phyloP scores from a whole-genome alignment of 1,284 basidiomycete species.

The Athelia sp. region DNA sequence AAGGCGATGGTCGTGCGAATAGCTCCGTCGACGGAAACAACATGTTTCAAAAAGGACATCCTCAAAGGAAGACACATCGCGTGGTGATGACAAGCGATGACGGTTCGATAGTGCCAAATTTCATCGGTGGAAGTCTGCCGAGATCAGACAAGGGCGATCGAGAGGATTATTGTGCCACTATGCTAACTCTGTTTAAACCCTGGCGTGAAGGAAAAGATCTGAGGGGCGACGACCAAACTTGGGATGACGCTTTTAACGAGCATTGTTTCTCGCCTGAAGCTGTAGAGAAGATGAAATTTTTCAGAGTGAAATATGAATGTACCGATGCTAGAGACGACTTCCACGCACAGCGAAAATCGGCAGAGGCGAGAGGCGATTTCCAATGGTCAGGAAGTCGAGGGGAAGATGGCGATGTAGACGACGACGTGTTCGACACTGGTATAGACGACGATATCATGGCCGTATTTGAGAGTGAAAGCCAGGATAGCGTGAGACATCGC shows the following conservation, averaged over 20 bases:
- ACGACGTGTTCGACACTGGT: too few species aligned
- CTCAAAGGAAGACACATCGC: too few species aligned
- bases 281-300: constrained; percentile 18
- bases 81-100: too few species aligned
- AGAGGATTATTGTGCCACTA: constrained; percentile 15
- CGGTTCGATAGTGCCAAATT: too few species aligned
- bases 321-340: constrained; percentile 28
- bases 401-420: too few species aligned
- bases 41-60: too few species aligned
- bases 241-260: constrained; percentile 19
- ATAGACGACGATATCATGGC: too few species aligned
- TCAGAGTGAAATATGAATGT: constrained; percentile 27
- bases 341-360: constrained; percentile 15
- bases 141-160: constrained; percentile 13
- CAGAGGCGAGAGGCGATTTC: neutral
- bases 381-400: neutral
- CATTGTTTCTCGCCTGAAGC: constrained; percentile 12
- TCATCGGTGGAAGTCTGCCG: constrained; percentile 12
- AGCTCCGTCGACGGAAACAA: too few species aligned
- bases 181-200: constrained; percentile 20
- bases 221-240: constrained; percentile 11
- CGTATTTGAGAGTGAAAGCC: too few species aligned
- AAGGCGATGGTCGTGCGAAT: too few species aligned
- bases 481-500: too few species aligned
- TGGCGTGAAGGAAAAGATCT: constrained; percentile 24